Conservation (phyloP, 306 rosid genomes). For the Heteromeles arbutifolia region DNA sequence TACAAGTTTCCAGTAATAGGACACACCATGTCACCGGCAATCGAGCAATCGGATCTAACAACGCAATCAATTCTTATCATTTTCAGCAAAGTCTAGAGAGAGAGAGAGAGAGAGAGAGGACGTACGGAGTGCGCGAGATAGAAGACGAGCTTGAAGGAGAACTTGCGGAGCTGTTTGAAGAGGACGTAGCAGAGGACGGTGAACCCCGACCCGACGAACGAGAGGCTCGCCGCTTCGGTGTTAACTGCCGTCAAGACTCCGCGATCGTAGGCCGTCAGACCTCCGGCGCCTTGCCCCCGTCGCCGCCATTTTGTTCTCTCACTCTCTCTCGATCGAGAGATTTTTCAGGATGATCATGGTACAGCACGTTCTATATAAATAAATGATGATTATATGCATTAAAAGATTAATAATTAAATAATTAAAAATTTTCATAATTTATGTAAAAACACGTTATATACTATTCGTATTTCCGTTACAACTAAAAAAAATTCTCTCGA, state of each 20-base stretch:
- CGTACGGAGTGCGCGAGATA: slow-evolving; percentile 85
- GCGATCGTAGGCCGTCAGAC: slow-evolving; percentile 56
- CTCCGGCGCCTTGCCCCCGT: slow-evolving; percentile 33
- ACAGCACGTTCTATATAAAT: too few relatives aligned
- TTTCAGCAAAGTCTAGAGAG: slow-evolving; percentile 1
- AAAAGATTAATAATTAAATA: too few relatives aligned
- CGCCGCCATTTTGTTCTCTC: slow-evolving; percentile 30
- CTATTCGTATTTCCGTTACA: too few relatives aligned
- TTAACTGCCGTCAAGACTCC: slow-evolving; percentile 48
- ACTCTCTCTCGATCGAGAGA: too few relatives aligned
- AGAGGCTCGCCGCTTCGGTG: slow-evolving; percentile 78
- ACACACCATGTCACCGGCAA: neutral
- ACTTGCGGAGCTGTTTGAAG: slow-evolving; percentile 97
- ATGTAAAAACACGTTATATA: too few relatives aligned
- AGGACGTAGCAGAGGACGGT: slow-evolving; percentile 91
- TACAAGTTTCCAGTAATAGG: neutral
- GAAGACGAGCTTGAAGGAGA: slow-evolving; percentile 98
- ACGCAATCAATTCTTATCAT: neutral
- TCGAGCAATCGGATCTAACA: slow-evolving; percentile 17
- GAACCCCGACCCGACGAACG: slow-evolving; percentile 81
- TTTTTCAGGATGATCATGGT: too few relatives aligned
- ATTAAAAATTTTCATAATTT: too few relatives aligned
- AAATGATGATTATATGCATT: too few relatives aligned
- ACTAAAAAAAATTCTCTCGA: too few relatives aligned
- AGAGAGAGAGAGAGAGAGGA: slow-evolving; percentile 1